Evolutionary conservation across 1,139 yeast genomes (phyloP).

Genomic region (Meyerozyma elateridarum): DNA sequence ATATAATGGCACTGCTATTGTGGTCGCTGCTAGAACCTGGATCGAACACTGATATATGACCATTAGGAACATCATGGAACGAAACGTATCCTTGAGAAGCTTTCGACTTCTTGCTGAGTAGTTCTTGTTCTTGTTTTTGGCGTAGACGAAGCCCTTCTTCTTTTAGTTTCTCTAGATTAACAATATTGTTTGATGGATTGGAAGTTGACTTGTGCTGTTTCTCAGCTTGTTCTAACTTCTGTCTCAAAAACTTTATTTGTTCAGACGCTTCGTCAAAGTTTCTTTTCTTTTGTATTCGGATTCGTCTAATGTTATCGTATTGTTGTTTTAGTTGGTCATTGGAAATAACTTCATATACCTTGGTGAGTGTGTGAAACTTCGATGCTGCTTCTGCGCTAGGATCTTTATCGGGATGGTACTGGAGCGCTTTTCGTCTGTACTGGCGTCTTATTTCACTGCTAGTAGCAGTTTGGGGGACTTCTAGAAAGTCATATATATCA

Average conservation of each 20-base stretch:
- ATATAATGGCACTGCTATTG: slow-evolving; percentile 19
- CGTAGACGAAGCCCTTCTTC: slow-evolving; percentile 7
- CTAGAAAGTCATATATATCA: slow-evolving; percentile 33
- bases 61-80: slow-evolving; percentile 15
- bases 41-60: not conserved
- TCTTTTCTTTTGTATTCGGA: slow-evolving; percentile 12
- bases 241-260: slow-evolving; percentile 28
- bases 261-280: slow-evolving; percentile 18
- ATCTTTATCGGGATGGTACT: slow-evolving; percentile 42
- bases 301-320: slow-evolving; percentile 31
- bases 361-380: slow-evolving; percentile 35
- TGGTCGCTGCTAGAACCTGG: too few species aligned
- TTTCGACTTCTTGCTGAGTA: not conserved
- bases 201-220: slow-evolving; percentile 3
- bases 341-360: slow-evolving; percentile 37
- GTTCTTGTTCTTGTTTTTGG: not conserved
- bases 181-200: not conserved
- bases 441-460: slow-evolving; percentile 13
- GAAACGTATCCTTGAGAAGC: slow-evolving; percentile 15
- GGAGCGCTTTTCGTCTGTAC: slow-evolving; percentile 20
- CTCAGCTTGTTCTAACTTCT: slow-evolving; percentile 31
- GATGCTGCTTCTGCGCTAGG: slow-evolving; percentile 25
- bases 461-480: slow-evolving; percentile 19
- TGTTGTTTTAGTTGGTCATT: slow-evolving; percentile 22
- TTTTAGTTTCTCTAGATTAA: slow-evolving; percentile 5